These are phyloP conservation scores for Heliocybe sulcata DNA, from an alignment of 1,284 basidiomycete species.

Conservation along the genomic window DNA sequence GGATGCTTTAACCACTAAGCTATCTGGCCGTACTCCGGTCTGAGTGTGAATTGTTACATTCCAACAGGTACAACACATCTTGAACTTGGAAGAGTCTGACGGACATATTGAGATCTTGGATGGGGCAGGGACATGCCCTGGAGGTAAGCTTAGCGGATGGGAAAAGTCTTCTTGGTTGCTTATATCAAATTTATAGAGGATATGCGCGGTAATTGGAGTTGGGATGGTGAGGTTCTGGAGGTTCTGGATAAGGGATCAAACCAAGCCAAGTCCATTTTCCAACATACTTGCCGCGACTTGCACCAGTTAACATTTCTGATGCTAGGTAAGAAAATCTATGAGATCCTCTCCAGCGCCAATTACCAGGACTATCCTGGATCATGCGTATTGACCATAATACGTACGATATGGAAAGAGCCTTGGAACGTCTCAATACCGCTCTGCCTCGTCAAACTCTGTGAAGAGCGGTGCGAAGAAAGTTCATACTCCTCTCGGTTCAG, in stretches of 20 bases:
- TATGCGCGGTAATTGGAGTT: slow-evolving; percentile 15
- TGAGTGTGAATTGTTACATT: background rate
- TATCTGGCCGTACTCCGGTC: background rate
- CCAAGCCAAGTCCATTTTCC: background rate
- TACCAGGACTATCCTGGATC: slow-evolving; percentile 19
- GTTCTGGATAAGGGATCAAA: slow-evolving; percentile 1
- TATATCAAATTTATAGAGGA: slow-evolving; percentile 12
- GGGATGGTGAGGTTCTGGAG: slow-evolving; percentile 14
- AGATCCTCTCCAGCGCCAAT: slow-evolving; percentile 19
- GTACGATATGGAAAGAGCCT: slow-evolving; percentile 17
- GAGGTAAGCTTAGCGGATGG: slow-evolving; percentile 10
- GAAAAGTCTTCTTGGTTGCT: background rate
- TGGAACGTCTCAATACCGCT: slow-evolving; percentile 14
- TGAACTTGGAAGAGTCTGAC: slow-evolving; percentile 17
- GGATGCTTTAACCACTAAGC: too few species aligned
- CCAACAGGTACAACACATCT: slow-evolving; percentile 19
- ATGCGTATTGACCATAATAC: slow-evolving; percentile 14
- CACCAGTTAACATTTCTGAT: background rate
- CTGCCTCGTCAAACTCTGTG: slow-evolving; percentile 18
- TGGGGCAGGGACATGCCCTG: slow-evolving; percentile 23
- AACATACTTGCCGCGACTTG: background rate
- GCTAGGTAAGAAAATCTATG: slow-evolving; percentile 13
- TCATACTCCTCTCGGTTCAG: slow-evolving; percentile 14
- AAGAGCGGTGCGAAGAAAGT: slow-evolving; percentile 19
- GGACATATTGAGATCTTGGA: slow-evolving; percentile 19